Evolutionary conservation across 768 basidiomycete genomes (phyloP), one percentile per base, ranked within the genome.

Genomic region (Mycena sanguinolenta): DNA sequence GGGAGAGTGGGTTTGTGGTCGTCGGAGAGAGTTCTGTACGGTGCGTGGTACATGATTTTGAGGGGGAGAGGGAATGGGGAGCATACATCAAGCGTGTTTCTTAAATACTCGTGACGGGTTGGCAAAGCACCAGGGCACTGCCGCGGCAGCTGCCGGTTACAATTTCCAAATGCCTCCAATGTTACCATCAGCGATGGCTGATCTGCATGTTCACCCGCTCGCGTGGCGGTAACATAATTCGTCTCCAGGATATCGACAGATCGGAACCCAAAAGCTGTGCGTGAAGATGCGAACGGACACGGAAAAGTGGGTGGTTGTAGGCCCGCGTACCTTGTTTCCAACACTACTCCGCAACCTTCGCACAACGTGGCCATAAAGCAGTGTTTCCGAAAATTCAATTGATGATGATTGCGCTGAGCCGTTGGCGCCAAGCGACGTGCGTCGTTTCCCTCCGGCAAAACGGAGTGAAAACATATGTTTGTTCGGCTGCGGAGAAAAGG

Each of bases 1-100:
- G 76, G 76, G 27, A 77, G 71, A 21, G 75, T 74, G 10, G 76
- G 76, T 34, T 73, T 67, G 38, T 72, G 63, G 38, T 72, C 73
- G 6, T 49, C 58, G 32, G 58, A 23, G 49, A 54, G 52, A 65
- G 66, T 58, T 53, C 46, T 65, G 64, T 73, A 73, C 13, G 60
- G 36, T 1, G 65, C 46, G 38, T 73, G 67, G 58, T 73, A 73
- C 69, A 73, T 70, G 65, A 13, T 59, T 34, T 30, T 13, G 58
- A 21, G 10, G 50, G 34, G 25, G 17, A 50, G 46, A 52, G 42
- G 13, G 54, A n/a, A 59, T 55, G 65, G 30, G 14, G 25, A 42
- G 25, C 39, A 27, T 21, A 32, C 44, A 44, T 21, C 1, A 6
- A 6, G 7, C 19, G 13, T 30, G 49, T 42, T 28, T 34, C 17